Conservation (phyloP, 2,329 filamentous ascomycete species). For the Xylaria sp. region DNA sequence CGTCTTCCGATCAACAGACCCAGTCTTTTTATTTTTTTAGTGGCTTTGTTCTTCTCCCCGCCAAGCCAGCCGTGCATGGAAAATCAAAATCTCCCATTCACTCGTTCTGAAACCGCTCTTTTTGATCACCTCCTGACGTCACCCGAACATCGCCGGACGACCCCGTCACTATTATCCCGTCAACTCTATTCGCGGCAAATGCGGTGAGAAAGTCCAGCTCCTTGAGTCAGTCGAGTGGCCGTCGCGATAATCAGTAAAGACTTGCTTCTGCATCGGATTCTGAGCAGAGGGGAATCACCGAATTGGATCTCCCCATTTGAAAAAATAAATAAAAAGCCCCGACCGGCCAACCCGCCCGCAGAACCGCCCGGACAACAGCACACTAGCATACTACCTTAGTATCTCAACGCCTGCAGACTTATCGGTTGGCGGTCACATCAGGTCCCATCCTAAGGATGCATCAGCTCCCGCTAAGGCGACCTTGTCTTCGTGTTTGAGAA, state of each 20-base stretch:
- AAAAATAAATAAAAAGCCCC: slow-evolving; percentile 1
- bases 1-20: slow-evolving; percentile 29
- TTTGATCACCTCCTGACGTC: slow-evolving; percentile 31
- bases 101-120: slow-evolving; percentile 31
- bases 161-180: slow-evolving; percentile 4
- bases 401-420: slow-evolving; percentile 22
- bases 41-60: background rate
- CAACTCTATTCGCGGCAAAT: slow-evolving; percentile 21
- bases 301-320: slow-evolving; percentile 9
- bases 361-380: slow-evolving; percentile 5
- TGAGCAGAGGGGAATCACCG: background rate
- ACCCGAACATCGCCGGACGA: slow-evolving; percentile 16
- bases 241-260: slow-evolving; percentile 7
- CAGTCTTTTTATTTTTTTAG: background rate
- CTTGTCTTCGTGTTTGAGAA: slow-evolving; percentile 29
- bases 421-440: slow-evolving; percentile 27
- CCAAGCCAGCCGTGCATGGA: slow-evolving; percentile 13
- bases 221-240: slow-evolving; percentile 26
- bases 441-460: slow-evolving; percentile 18
- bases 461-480: slow-evolving; percentile 13
- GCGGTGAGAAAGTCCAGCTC: background rate
- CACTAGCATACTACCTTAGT: background rate
- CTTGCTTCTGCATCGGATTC: slow-evolving; percentile 2
- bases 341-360: background rate
- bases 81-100: slow-evolving; percentile 15